Evolutionary conservation across 2,329 filamentous ascomycete genomes (phyloP).

Genomic region (Furcasterigmium furcatum): DNA sequence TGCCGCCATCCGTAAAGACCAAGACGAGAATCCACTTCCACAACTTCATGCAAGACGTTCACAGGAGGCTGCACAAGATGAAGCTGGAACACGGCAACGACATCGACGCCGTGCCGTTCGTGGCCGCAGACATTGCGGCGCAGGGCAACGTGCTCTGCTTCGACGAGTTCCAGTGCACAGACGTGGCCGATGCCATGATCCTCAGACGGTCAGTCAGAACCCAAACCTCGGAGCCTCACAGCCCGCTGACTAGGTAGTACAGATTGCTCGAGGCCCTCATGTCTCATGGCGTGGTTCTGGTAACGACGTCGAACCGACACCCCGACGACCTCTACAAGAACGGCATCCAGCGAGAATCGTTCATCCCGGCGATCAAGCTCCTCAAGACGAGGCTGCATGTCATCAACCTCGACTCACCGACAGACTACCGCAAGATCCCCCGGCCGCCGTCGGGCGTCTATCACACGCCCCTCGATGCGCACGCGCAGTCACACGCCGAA

Average conservation of each 20-base stretch:
- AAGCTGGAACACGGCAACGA: constrained; percentile 89
- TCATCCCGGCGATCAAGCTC: constrained; percentile 91
- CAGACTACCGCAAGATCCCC: constrained; percentile 96
- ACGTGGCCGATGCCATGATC: constrained; percentile 99
- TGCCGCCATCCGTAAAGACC: constrained; percentile 72
- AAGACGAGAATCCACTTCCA: constrained; percentile 98
- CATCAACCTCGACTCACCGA: constrained; percentile 91
- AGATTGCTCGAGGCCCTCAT: constrained; percentile 85
- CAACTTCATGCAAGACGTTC: constrained; percentile 99
- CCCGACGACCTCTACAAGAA: constrained; percentile 97
- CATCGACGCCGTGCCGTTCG: constrained; percentile 84
- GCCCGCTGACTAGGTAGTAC: constrained; percentile 2
- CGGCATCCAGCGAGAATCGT: constrained; percentile 92
- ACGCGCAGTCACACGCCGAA: constrained; percentile 76
- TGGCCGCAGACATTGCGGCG: constrained; percentile 91
- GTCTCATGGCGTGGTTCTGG: constrained; percentile 93
- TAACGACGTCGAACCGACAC: constrained; percentile 96
- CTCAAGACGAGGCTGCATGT: constrained; percentile 81
- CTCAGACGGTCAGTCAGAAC: constrained; percentile 63
- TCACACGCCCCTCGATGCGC: constrained; percentile 78
- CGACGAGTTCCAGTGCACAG: constrained; percentile 98
- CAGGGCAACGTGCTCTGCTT: constrained; percentile 87
- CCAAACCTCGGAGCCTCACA: neutral
- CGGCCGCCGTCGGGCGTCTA: constrained; percentile 92
- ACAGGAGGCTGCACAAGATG: constrained; percentile 83